A percentile compares a stretch with the other conserved stretches of the same genome.
Conservation (phyloP, 148 eudicot genomes). For the Simmondsia chinensis region DNA sequence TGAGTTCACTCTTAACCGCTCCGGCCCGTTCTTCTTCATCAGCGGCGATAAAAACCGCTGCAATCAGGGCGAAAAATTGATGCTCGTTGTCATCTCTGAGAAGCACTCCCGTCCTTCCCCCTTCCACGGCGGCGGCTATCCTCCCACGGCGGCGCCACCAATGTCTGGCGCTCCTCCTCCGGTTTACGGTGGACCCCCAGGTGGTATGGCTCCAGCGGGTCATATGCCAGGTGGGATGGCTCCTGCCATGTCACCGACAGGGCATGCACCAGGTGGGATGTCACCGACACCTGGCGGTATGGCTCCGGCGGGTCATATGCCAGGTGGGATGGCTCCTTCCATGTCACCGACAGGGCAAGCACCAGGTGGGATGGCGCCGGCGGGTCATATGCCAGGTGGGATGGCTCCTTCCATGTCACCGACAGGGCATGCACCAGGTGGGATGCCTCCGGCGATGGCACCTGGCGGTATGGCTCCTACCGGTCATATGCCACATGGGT, state of each 20-base stretch:
- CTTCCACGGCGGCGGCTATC: background rate
- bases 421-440: background rate
- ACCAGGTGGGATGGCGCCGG: too few species aligned
- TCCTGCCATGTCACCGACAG: background rate
- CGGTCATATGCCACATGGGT: background rate
- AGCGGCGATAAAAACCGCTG: conserved; percentile 42
- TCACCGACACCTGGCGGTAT: background rate
- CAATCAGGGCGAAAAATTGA: conserved; percentile 40
- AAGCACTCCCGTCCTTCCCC: conserved; percentile 1
- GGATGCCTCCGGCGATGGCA: background rate
- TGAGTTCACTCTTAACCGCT: conserved; percentile 20
- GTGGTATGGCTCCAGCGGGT: background rate
- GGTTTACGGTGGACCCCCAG: background rate
- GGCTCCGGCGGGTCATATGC: too few species aligned
- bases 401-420: conserved; percentile 1
- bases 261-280: too few species aligned
- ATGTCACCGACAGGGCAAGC: background rate
- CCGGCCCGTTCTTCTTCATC: conserved; percentile 68
- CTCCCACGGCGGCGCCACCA: conserved; percentile 12
- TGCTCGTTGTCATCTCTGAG: conserved; percentile 29
- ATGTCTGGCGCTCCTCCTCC: too few species aligned
- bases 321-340: too few species aligned
- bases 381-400: too few species aligned
- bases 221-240: too few species aligned
- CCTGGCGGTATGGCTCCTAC: background rate